Evolutionary conservation across 805 yeast genomes (phyloP).

Genomic region (Ogataea trehaloabstinens): DNA sequence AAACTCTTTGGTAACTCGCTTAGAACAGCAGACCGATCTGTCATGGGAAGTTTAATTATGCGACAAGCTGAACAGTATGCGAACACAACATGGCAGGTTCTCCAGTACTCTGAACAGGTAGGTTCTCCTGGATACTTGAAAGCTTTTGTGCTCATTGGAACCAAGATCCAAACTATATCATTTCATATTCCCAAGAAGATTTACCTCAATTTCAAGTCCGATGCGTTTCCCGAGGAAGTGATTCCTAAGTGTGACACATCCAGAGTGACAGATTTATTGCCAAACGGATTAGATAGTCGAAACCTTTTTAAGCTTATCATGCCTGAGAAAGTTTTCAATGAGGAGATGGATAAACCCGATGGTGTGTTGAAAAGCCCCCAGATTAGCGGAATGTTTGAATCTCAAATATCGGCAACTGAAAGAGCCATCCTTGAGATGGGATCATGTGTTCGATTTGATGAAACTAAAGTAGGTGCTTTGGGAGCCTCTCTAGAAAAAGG

Average conservation of each 20-base stretch:
- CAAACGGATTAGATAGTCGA: conserved; percentile 59
- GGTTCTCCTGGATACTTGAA: conserved; percentile 69
- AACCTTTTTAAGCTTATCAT: conserved; percentile 61
- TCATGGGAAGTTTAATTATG: conserved; percentile 68
- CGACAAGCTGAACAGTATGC: conserved; percentile 78
- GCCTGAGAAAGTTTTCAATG: conserved; percentile 61
- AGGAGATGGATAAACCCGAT: conserved; percentile 55
- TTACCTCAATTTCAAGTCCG: conserved; percentile 62
- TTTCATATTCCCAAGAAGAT: conserved; percentile 74
- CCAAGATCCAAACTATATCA: conserved; percentile 68
- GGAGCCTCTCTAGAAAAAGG: conserved; percentile 87
- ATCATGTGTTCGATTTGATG: conserved; percentile 64
- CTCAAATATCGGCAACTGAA: conserved; percentile 63
- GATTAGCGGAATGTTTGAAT: conserved; percentile 72
- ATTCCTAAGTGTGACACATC: conserved; percentile 56
- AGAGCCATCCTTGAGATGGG: conserved; percentile 82
- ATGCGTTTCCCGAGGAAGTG: conserved; percentile 25
- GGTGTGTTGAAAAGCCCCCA: conserved; percentile 62
- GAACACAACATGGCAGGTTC: conserved; percentile 79
- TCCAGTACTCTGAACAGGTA: conserved; percentile 62
- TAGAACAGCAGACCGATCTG: conserved; percentile 47
- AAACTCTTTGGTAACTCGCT: conserved; percentile 70
- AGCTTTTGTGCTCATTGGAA: conserved; percentile 67
- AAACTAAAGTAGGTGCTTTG: conserved; percentile 71
- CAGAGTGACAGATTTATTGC: conserved; percentile 59